Conservation (phyloP, 768 basidiomycete species). For the Russula griseocarnosa region DNA sequence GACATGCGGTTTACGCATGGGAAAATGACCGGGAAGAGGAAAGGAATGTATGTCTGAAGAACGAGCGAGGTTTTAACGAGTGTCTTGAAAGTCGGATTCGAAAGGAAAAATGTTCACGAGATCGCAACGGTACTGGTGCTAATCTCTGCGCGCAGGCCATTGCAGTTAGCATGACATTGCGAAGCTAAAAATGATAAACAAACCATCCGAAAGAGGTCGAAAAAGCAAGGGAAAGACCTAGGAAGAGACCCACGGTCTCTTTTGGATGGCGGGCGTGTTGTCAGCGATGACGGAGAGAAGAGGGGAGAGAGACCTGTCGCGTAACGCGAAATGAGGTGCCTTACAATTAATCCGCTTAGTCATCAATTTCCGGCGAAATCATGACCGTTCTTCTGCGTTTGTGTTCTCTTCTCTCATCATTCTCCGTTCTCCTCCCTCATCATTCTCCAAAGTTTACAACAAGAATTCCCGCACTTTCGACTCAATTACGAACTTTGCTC, state of each 20-base stretch:
- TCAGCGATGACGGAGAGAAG: not conserved
- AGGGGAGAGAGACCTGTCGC: not conserved
- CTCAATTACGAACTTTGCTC: too few relatives aligned
- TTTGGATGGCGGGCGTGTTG: slow-evolving; percentile 2
- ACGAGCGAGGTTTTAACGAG: slow-evolving; percentile 16
- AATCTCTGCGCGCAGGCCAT: not conserved
- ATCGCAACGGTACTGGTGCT: not conserved
- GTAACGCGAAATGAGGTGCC: not conserved
- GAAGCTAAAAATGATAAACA: not conserved
- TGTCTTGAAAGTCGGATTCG: slow-evolving; percentile 3
- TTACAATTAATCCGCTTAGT: not conserved
- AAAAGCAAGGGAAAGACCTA: not conserved
- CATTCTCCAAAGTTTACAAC: not conserved
- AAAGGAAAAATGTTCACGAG: slow-evolving; percentile 13
- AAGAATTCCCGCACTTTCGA: too few relatives aligned
- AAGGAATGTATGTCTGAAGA: slow-evolving; percentile 8
- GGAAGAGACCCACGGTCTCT: not conserved
- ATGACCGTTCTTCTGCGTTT: too few relatives aligned
- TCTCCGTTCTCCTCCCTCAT: too few relatives aligned
- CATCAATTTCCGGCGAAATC: not conserved
- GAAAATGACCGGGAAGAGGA: not conserved
- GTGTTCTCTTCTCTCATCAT: too few relatives aligned
- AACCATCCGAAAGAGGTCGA: not conserved
- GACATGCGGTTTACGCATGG: not conserved
- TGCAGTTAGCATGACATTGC: not conserved